These are phyloP conservation scores for Cladophialophora psammophila DNA, from an alignment of 2,329 filamentous ascomycete genomes.

Conservation along the genomic window DNA sequence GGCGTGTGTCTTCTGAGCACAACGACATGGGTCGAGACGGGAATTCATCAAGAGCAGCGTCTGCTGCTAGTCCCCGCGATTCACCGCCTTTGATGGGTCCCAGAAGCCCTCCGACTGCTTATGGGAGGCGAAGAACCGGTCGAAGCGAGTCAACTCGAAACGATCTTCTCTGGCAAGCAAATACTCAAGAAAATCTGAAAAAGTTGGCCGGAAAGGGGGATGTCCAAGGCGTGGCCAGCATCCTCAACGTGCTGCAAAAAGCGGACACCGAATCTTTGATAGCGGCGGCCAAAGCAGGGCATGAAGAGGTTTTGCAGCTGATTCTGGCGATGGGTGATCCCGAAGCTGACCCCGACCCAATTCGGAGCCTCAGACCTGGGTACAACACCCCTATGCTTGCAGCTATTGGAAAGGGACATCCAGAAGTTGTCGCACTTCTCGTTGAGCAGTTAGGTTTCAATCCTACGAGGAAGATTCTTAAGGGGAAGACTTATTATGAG, in stretches of 20 bases:
- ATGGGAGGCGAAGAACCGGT: constrained; percentile 54
- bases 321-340: constrained; percentile 72
- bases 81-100: constrained; percentile 50
- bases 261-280: constrained; percentile 86
- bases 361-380: constrained; percentile 65
- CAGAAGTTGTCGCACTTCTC: constrained; percentile 82
- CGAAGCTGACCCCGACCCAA: constrained; percentile 72
- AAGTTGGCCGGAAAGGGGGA: constrained; percentile 60
- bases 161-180: constrained; percentile 58
- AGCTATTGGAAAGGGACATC: constrained; percentile 86
- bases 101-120: constrained; percentile 49
- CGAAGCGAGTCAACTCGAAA: constrained; percentile 59
- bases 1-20: constrained; percentile 54
- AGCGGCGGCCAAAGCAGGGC: constrained; percentile 88
- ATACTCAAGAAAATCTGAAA: constrained; percentile 58
- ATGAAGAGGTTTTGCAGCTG: constrained; percentile 84
- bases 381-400: constrained; percentile 92
- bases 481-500: constrained; percentile 84
- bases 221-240: constrained; percentile 57
- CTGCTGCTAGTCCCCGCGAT: constrained; percentile 55
- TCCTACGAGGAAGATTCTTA: constrained; percentile 74
- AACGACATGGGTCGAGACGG: constrained; percentile 47
- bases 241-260: constrained; percentile 59
- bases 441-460: constrained; percentile 81
- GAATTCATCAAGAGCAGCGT: constrained; percentile 51